Evolutionary conservation across 164 flowering plant species (phyloP).

Genomic region (Magnolia officinalis): DNA sequence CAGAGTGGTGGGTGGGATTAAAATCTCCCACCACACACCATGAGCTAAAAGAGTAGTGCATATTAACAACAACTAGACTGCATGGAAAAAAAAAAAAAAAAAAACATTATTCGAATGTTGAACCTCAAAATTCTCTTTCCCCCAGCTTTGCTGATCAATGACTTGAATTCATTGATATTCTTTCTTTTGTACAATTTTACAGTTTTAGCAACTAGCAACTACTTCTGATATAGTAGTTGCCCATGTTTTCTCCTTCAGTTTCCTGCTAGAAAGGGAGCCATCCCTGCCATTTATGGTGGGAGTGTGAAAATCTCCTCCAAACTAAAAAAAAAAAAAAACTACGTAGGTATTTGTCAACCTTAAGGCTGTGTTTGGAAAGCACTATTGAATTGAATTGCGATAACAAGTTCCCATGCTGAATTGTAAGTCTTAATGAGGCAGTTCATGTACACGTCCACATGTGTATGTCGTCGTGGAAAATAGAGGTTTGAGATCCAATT

Average conservation of each 20-base stretch:
- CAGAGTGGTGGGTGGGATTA: too few relatives aligned
- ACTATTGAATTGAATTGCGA: not conserved
- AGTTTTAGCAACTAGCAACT: not conserved
- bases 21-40: too few relatives aligned
- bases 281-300: not conserved
- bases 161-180: too few relatives aligned
- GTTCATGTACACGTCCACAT: too few relatives aligned
- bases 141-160: not conserved
- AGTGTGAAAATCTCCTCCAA: not conserved
- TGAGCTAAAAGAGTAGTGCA: too few relatives aligned
- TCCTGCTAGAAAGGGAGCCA: not conserved
- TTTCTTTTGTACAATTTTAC: not conserved
- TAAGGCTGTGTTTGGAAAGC: not conserved
- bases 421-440: too few relatives aligned
- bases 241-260: not conserved
- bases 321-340: not conserved
- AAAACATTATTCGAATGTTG: not conserved
- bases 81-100: too few relatives aligned
- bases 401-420: too few relatives aligned
- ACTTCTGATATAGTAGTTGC: not conserved
- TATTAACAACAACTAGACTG: too few relatives aligned
- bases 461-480: too few relatives aligned
- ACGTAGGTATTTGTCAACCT: not conserved
- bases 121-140: not conserved
- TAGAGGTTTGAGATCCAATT: too few relatives aligned